Conservation (phyloP, 768 basidiomycete genomes). For the Multifurca ochricompacta region DNA sequence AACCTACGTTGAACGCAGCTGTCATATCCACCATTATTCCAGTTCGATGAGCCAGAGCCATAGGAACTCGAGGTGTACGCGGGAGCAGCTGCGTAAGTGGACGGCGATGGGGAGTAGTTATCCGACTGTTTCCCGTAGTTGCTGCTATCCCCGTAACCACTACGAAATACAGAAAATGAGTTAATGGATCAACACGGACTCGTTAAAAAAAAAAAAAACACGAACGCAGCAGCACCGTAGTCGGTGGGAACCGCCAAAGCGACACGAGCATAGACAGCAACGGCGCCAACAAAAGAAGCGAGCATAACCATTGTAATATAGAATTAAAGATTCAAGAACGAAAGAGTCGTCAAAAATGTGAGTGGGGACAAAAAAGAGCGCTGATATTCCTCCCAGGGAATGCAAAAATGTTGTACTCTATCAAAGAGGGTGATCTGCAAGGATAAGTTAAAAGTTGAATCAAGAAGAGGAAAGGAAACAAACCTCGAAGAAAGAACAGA, state of each 20-base stretch:
- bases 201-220: background rate
- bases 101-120: slow-evolving; percentile 14
- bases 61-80: slow-evolving; percentile 30
- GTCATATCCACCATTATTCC: slow-evolving; percentile 52
- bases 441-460: background rate
- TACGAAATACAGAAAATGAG: background rate
- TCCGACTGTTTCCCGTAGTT: slow-evolving; percentile 18
- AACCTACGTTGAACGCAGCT: slow-evolving; percentile 63
- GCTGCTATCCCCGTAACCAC: slow-evolving; percentile 21
- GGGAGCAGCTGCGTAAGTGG: background rate
- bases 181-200: no score
- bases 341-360: slow-evolving; percentile 41
- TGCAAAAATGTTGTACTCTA: slow-evolving; percentile 47
- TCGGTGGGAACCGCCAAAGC: slow-evolving; percentile 43
- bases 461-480: background rate
- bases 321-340: slow-evolving; percentile 25
- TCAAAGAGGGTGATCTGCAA: slow-evolving; percentile 63
- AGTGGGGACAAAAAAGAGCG: slow-evolving; percentile 33
- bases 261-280: slow-evolving; percentile 45
- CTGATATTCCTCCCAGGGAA: slow-evolving; percentile 56
- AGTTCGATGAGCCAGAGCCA: slow-evolving; percentile 55
- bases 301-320: slow-evolving; percentile 53
- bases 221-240: slow-evolving; percentile 20
- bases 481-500: slow-evolving; percentile 37
- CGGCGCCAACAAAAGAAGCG: slow-evolving; percentile 45